Conservation (phyloP, 2,329 filamentous ascomycete species). For the Diplodia intermedia region DNA sequence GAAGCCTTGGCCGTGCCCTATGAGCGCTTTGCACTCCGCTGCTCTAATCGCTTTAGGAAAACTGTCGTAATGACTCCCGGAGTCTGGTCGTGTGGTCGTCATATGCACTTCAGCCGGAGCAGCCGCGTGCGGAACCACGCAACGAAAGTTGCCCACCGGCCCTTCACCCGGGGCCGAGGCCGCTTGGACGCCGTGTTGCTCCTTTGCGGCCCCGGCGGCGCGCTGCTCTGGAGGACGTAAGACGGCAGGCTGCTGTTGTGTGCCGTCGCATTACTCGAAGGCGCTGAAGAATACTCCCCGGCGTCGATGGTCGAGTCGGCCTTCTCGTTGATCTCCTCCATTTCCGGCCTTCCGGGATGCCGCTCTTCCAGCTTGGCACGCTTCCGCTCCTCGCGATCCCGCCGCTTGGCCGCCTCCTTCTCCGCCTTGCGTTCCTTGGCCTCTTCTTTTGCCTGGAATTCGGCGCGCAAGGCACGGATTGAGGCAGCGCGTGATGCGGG, state of each 20-base stretch:
- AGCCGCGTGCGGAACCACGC: conserved; percentile 64
- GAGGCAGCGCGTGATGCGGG: conserved; percentile 62
- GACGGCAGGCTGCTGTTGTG: conserved; percentile 21
- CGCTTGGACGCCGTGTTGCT: conserved; percentile 44
- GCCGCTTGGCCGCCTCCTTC: conserved; percentile 58
- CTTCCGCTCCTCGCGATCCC: conserved; percentile 47
- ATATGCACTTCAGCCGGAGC: conserved; percentile 52
- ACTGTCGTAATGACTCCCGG: conserved; percentile 24
- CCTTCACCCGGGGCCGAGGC: conserved; percentile 48
- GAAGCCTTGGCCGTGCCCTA: conserved; percentile 7
- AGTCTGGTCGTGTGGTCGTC: conserved; percentile 38
- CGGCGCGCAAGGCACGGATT: conserved; percentile 62
- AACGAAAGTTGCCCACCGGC: conserved; percentile 61
- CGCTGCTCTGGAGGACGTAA: conserved; percentile 35
- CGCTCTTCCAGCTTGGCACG: conserved; percentile 53
- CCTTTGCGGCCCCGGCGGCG: conserved; percentile 45
- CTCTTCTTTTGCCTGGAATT: conserved; percentile 66
- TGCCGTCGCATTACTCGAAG: conserved; percentile 33
- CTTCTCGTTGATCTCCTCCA: conserved; percentile 43
- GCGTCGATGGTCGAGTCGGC: conserved; percentile 40
- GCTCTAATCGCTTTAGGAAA: conserved; percentile 24
- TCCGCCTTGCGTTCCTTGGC: conserved; percentile 63
- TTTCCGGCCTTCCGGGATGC: conserved; percentile 52
- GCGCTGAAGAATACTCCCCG: conserved; percentile 47
- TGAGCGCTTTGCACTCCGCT: conserved; percentile 4